A percentile compares a stretch with the other conserved stretches of the same genome.
Evolutionary conservation across 768 basidiomycete species (phyloP).

Genomic region (Paxillus rubicundulus): DNA sequence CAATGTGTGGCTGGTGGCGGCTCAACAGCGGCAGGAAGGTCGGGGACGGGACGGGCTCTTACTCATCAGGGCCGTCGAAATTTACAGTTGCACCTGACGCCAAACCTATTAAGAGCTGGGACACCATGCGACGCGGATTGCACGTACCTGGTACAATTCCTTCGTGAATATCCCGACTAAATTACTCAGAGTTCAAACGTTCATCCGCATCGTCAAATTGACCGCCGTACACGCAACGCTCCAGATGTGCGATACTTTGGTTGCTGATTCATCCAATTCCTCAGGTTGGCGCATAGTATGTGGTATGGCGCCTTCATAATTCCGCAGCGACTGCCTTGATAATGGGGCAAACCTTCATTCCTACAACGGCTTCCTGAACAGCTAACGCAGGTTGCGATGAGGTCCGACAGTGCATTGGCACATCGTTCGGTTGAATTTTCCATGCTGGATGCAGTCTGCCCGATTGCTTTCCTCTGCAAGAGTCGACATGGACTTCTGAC

Average conservation of each 20-base stretch:
- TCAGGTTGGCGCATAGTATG: constrained; percentile 93
- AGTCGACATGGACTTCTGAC: constrained; percentile 97
- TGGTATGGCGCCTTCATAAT: constrained; percentile 96
- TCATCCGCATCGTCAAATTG: constrained; percentile 98
- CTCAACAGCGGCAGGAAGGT: too few species aligned
- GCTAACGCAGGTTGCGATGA: constrained; percentile 90
- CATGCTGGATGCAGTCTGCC: constrained; percentile 94
- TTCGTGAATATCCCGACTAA: constrained; percentile 94
- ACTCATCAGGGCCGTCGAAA: constrained; percentile 96
- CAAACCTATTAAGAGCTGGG: neutral
- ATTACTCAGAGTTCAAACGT: constrained; percentile 73
- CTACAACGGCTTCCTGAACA: constrained; percentile 96
- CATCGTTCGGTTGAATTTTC: constrained; percentile 91
- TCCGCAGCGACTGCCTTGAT: neutral
- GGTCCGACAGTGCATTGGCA: constrained; percentile 88
- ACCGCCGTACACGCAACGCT: constrained; percentile 96
- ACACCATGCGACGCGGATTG: neutral
- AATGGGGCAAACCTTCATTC: constrained; percentile 79
- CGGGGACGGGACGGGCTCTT: constrained; percentile 82
- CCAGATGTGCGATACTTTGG: constrained; percentile 97
- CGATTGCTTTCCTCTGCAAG: constrained; percentile 92
- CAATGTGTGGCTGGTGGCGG: too few species aligned
- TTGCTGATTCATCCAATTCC: constrained; percentile 96
- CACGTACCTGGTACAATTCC: constrained; percentile 78
- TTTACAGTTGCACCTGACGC: constrained; percentile 67